Conservation (phyloP, 169 alveolate genomes). For the Plasmodium gallinaceum region DNA sequence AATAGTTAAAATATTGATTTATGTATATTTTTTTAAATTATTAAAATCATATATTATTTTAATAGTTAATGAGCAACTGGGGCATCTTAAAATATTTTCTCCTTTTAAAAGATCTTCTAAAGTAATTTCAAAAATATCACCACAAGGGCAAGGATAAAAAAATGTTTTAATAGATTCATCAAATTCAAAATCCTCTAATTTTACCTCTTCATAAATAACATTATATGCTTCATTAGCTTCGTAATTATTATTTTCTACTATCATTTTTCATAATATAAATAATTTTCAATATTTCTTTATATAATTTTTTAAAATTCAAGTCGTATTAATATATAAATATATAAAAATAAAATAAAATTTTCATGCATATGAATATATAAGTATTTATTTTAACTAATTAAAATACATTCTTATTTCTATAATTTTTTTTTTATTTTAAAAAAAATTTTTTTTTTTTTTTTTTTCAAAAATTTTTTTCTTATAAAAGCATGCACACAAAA, state of each 20-base stretch:
- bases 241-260: conserved; percentile 59
- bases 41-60: conserved; percentile 80
- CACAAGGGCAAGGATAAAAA: conserved; percentile 92
- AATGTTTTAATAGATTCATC: conserved; percentile 83
- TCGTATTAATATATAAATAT: too few relatives aligned
- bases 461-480: too few relatives aligned
- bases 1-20: background rate
- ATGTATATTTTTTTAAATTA: conserved; percentile 41
- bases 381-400: too few relatives aligned
- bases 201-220: conserved; percentile 89
- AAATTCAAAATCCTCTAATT: conserved; percentile 90
- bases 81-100: conserved; percentile 87
- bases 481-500: too few relatives aligned
- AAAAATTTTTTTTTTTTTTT: too few relatives aligned
- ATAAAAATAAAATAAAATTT: too few relatives aligned
- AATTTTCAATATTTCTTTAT: background rate
- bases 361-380: too few relatives aligned
- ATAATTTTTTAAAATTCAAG: background rate
- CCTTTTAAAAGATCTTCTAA: conserved; percentile 79
- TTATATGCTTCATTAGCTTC: conserved; percentile 38
- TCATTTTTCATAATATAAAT: conserved; percentile 44
- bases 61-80: conserved; percentile 88
- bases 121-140: conserved; percentile 88
- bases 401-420: too few relatives aligned
- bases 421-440: too few relatives aligned